These are phyloP conservation scores for Fonsecaea nubica DNA, from an alignment of 2,329 filamentous ascomycete genomes.

Conservation along the genomic window DNA sequence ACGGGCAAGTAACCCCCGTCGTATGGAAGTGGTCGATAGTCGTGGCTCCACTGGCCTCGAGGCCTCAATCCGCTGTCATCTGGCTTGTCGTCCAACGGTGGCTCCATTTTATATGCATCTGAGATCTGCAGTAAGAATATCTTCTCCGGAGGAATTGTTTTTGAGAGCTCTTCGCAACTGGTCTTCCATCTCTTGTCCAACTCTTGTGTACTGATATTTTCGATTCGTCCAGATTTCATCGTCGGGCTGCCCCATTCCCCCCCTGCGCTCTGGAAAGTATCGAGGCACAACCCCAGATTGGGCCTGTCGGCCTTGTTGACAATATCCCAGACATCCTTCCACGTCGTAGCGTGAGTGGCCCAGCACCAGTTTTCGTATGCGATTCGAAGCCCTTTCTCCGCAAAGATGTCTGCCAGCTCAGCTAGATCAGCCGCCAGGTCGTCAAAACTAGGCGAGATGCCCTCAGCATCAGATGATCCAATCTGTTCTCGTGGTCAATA, in stretches of 20 bases:
- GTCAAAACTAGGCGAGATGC: constrained; percentile 59
- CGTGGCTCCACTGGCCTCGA: constrained; percentile 73
- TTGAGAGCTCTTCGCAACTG: constrained; percentile 64
- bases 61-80: constrained; percentile 64
- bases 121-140: constrained; percentile 78
- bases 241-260: constrained; percentile 76
- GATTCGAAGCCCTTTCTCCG: constrained; percentile 63
- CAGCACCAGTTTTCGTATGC: constrained; percentile 87
- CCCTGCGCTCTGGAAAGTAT: constrained; percentile 77
- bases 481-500: constrained; percentile 48
- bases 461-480: constrained; percentile 68
- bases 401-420: constrained; percentile 68
- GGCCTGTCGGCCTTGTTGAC: constrained; percentile 66
- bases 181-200: constrained; percentile 59
- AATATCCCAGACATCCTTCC: constrained; percentile 74
- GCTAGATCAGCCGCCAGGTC: constrained; percentile 67
- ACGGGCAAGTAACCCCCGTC: constrained; percentile 75
- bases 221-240: constrained; percentile 65
- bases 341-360: constrained; percentile 72
- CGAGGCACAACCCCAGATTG: constrained; percentile 76
- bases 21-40: constrained; percentile 72
- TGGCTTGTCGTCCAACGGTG: constrained; percentile 59
- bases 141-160: constrained; percentile 68
- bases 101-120: constrained; percentile 70
- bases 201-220: constrained; percentile 61